These are phyloP conservation scores for Wickerhamiella dianesei DNA, from an alignment of 805 yeast species.

Conservation along the genomic window DNA sequence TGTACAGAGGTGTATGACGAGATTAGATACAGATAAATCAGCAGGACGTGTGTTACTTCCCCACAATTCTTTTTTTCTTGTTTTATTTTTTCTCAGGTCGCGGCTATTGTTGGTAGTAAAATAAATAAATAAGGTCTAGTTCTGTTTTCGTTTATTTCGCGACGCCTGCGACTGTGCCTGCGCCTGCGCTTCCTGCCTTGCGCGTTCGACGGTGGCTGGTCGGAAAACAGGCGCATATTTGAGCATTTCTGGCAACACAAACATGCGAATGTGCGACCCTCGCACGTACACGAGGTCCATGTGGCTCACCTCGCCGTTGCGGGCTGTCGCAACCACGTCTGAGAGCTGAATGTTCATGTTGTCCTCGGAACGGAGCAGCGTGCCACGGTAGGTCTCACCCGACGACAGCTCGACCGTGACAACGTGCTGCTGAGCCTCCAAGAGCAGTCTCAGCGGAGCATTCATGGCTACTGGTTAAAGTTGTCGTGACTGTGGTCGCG, in stretches of 20 bases:
- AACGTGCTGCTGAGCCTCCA: conserved; percentile 80
- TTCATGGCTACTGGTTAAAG: conserved; percentile 30
- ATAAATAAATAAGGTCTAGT: too few relatives aligned
- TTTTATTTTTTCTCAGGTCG: too few relatives aligned
- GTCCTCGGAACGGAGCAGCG: conserved; percentile 69
- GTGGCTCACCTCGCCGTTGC: conserved; percentile 61
- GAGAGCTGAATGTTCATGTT: conserved; percentile 83
- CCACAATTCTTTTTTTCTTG: too few relatives aligned
- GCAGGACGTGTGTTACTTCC: too few relatives aligned
- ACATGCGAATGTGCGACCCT: conserved; percentile 77
- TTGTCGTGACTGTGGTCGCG: background rate
- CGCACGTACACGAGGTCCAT: conserved; percentile 79
- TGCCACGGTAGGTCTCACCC: conserved; percentile 83
- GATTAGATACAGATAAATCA: background rate
- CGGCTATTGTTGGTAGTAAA: background rate
- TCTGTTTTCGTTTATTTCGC: background rate
- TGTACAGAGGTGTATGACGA: background rate
- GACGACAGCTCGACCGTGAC: conserved; percentile 70
- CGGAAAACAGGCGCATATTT: conserved; percentile 79
- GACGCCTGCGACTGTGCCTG: background rate
- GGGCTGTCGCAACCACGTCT: conserved; percentile 67
- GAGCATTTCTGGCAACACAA: conserved; percentile 79
- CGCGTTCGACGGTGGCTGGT: conserved; percentile 15
- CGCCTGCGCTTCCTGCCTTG: background rate
- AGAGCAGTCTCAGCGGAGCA: conserved; percentile 72